phyloP scores from a whole-genome alignment of 192 early-diverging fungal species.

The Thoreauomyces humboldtii region DNA sequence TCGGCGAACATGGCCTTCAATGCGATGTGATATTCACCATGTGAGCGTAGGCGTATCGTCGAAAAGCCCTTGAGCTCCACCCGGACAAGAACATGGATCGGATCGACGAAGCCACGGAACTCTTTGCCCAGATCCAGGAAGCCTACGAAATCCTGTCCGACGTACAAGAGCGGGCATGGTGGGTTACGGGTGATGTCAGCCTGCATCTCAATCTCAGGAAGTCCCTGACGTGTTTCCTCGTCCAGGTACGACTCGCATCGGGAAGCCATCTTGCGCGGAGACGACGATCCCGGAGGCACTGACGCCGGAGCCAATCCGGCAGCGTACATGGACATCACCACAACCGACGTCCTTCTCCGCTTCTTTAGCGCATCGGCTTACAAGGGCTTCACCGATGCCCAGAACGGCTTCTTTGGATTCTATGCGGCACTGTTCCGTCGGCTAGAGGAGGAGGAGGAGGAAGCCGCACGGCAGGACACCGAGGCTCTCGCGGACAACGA shows the following conservation, averaged over 20 bases:
- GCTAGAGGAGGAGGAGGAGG: constrained; percentile 78
- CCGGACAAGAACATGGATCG: constrained; percentile 83
- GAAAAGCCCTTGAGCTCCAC: constrained; percentile 49
- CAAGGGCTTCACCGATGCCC: constrained; percentile 66
- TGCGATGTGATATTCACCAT: not conserved
- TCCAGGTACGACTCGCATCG: constrained; percentile 84
- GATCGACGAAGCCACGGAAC: constrained; percentile 79
- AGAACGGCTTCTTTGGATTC: constrained; percentile 75
- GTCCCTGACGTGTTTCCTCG: not conserved
- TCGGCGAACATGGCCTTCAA: not conserved
- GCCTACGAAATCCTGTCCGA: constrained; percentile 94
- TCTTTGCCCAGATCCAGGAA: constrained; percentile 86
- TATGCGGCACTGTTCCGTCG: constrained; percentile 75
- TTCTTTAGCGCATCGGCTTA: constrained; percentile 76
- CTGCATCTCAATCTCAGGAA: too few species aligned
- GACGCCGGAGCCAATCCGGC: too few species aligned
- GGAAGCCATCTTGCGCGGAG: constrained; percentile 86
- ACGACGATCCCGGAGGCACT: constrained; percentile 47
- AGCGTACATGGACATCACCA: constrained; percentile 41
- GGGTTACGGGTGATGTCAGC: constrained; percentile 28
- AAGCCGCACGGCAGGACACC: constrained; percentile 42
- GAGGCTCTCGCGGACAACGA: constrained; percentile 40
- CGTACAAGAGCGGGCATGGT: constrained; percentile 93
- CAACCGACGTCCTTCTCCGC: constrained; percentile 70
- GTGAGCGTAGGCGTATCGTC: constrained; percentile 49